These are phyloP conservation scores for Vigna hirtella DNA, from an alignment of 306 rosid genomes.

Conservation along the genomic window DNA sequence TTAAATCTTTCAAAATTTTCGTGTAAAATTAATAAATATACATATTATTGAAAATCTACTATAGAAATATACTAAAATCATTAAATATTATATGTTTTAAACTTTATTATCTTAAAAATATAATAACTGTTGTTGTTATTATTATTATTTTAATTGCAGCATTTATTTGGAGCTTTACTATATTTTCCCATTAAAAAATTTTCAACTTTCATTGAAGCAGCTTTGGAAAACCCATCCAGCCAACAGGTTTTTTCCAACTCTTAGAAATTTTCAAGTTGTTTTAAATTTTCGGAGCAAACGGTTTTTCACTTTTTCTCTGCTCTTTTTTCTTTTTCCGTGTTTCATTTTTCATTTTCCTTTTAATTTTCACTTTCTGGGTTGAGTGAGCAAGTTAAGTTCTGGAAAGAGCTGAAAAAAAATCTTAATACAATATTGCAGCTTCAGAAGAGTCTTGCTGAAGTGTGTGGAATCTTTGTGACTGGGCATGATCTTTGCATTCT, in stretches of 20 bases:
- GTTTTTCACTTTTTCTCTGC: constrained; percentile 40
- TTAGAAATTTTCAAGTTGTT: constrained; percentile 50
- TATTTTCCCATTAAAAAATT: constrained; percentile 32
- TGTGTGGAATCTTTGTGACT: constrained; percentile 53
- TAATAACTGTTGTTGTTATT: not conserved
- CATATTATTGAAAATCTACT: not conserved
- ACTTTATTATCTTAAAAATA: not conserved
- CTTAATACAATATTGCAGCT: constrained; percentile 38
- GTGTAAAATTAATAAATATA: not conserved
- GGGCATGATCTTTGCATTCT: constrained; percentile 56
- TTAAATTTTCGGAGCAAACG: constrained; percentile 57
- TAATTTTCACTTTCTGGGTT: constrained; percentile 40
- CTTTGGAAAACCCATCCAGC: constrained; percentile 62
- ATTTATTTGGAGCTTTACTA: constrained; percentile 46
- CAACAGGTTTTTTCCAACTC: constrained; percentile 51
- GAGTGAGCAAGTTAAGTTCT: constrained; percentile 45
- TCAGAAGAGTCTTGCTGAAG: constrained; percentile 53
- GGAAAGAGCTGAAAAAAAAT: constrained; percentile 49
- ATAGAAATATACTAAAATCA: not conserved
- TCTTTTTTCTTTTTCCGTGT: not conserved
- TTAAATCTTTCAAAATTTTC: not conserved
- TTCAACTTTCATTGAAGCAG: constrained; percentile 60
- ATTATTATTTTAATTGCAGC: constrained; percentile 25
- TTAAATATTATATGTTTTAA: not conserved
- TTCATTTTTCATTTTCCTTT: not conserved